Evolutionary conservation across 352 stramenopile genomes (phyloP), one percentile per base, ranked within the genome.

Genomic region (Phytophthora litchii): DNA sequence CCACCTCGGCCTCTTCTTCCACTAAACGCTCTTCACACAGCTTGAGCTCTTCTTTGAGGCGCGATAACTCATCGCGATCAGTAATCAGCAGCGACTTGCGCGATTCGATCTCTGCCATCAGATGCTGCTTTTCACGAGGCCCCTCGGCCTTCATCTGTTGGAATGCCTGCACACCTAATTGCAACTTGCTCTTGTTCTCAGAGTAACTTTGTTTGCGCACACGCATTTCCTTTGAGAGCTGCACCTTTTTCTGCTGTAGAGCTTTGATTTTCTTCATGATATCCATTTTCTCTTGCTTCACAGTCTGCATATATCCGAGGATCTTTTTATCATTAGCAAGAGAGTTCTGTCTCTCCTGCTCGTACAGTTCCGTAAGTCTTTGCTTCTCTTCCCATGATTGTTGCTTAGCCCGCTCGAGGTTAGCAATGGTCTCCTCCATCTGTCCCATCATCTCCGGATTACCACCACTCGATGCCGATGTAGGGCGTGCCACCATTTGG

Each of bases 321-420:
- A 97, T 94, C 51, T 89, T 88, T 27, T 74, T 83, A 29, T 93
- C 83, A 49, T 88, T 95, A 9, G 79, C 73, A 9, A 97, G 65
- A 25, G 86, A 95, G 37, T 95, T 92, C 32, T 89, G 65, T 11
- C 92, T 76, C 64, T 97, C 91, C 16, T 93, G 78, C 60, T 97
- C 90, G 44, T 94, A 93, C 58, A 92, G 43, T 32, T 83, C 69
- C 0, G 85, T 92, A 0, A 97, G 72, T 16, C 75, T 69, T 57
- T 96, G 85, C 60, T 96, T 94, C 56, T 97, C 89, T 19, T 97
- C 87, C 91, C 92, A 98, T 3, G 83, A 92, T 56, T 89, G 76
- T 36, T 96, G 81, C 67, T 98, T 96, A 6, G 83, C 86, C 1
- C 86, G 70, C 62, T 97, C 86, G 12, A 95, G 64, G 47, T 92